Conservation (phyloP, 2,329 filamentous ascomycete genomes). For the Waltergamsia citrina region DNA sequence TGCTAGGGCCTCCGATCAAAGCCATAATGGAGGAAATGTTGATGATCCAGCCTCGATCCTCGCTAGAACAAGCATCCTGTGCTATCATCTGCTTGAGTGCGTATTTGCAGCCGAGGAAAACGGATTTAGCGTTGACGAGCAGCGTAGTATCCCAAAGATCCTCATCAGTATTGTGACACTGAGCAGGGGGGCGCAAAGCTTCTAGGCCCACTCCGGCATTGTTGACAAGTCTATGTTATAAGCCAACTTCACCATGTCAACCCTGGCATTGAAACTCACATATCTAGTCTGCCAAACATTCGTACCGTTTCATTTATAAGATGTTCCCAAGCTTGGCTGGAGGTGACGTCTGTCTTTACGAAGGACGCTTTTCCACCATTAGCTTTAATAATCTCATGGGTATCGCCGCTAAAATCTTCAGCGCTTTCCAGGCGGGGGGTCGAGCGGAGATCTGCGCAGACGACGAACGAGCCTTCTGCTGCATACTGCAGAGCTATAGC, state of each 20-base stretch:
- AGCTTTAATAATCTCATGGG: constrained; percentile 2
- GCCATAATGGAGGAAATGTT: constrained; percentile 36
- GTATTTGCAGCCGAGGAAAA: constrained; percentile 33
- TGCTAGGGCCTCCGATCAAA: constrained; percentile 18
- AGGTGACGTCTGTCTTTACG: constrained; percentile 2
- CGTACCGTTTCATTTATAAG: neutral
- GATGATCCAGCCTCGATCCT: constrained; percentile 38
- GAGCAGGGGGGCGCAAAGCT: constrained; percentile 15
- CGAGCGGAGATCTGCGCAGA: constrained; percentile 28
- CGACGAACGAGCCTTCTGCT: constrained; percentile 27
- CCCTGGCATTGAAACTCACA: no score
- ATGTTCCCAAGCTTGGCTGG: neutral
- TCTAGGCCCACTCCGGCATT: constrained; percentile 30
- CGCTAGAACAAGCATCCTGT: constrained; percentile 26
- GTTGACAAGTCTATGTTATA: constrained; percentile 19
- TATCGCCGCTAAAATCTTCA: neutral
- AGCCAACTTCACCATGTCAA: neutral
- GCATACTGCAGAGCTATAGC: constrained; percentile 32
- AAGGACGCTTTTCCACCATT: constrained; percentile 2
- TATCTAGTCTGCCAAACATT: constrained; percentile 1
- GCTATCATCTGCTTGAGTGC: constrained; percentile 36
- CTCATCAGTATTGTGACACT: constrained; percentile 35
- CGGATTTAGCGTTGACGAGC: constrained; percentile 24
- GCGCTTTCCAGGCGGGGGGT: constrained; percentile 9
- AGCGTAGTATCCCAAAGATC: constrained; percentile 32